Evolutionary conservation across 495 filamentous ascomycete species (phyloP), one percentile per base, ranked within the genome.

Genomic region (Aspergillus indologenus): DNA sequence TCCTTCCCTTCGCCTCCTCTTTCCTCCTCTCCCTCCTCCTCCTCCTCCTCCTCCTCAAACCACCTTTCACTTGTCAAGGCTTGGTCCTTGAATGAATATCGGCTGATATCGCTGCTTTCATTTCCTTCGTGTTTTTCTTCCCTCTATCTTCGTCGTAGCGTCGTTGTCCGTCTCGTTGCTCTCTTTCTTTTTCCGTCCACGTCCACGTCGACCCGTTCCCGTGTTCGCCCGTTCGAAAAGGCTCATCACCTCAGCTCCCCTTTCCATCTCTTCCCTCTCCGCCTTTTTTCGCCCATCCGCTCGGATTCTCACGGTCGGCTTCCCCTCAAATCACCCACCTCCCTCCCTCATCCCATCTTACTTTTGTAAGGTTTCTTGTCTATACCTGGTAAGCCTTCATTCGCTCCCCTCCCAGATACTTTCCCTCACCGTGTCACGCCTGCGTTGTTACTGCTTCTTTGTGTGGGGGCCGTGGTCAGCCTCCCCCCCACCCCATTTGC

Each of bases 41-140:
- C 65, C 65, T 60, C 26, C 26, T 58, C 55, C 58, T 46, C 53
- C 54, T 31, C 49, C 31, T 45, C 50, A 60, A 34, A 64, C 62
- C 61, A 65, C 61, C 53, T 58, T 56, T 60, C 50, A 54, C 60
- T 64, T 61, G 65, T 74, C 73, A 74, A 75, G 73, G 69, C 73
- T 58, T 66, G 63, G 73, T 59, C 73, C 73, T 75, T 76, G 70
- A 59, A 53, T 59, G 48, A 59, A 68, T 53, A 29, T 60, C 54
- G 48, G 52, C 45, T 53, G 20, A 50, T 52, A 42, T 58, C 22
- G 21, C 42, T 54, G 29, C 57, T 61, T 60, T 62, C 26, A 34
- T 61, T 46, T 58, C 18, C 31, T 64, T 59, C 53, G n/a, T n/a
- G n/a, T n/a, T n/a, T n/a, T n/a, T 53, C 49, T 58, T 48, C 56